A percentile compares a stretch with the other conserved stretches of the same genome.
Evolutionary conservation across 768 basidiomycete genomes (phyloP).

Genomic region (Naganishia antarctica): DNA sequence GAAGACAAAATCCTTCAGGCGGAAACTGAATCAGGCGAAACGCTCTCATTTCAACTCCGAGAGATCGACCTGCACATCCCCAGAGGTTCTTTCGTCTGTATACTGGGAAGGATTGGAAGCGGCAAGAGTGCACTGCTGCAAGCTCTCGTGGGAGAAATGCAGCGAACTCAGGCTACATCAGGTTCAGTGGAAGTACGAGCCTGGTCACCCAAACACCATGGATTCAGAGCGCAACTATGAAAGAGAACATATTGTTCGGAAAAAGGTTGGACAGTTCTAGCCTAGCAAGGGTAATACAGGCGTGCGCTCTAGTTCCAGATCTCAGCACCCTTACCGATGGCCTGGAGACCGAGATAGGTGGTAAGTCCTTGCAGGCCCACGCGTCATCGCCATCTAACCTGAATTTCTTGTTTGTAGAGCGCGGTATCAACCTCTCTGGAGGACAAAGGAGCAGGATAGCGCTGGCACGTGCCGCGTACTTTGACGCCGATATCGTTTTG

Average conservation of each 20-base stretch:
- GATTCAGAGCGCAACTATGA: constrained; percentile 45
- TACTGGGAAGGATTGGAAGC: constrained; percentile 44
- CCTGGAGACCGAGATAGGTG: constrained; percentile 35
- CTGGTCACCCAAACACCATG: constrained; percentile 47
- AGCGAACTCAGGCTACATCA: constrained; percentile 30
- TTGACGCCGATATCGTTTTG: constrained; percentile 37
- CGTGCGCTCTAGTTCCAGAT: constrained; percentile 39
- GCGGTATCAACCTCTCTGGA: constrained; percentile 54
- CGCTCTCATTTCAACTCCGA: constrained; percentile 54
- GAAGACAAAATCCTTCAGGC: not conserved
- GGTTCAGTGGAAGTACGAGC: constrained; percentile 39
- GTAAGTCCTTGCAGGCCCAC: not conserved
- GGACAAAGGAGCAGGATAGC: constrained; percentile 45
- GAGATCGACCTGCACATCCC: constrained; percentile 47
- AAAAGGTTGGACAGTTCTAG: constrained; percentile 30
- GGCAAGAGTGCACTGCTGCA: constrained; percentile 45
- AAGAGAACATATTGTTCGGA: constrained; percentile 46
- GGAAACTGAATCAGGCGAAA: not conserved
- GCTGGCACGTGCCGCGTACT: constrained; percentile 41
- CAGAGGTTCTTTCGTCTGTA: constrained; percentile 37
- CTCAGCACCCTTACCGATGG: constrained; percentile 37
- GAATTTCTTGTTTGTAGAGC: constrained; percentile 61
- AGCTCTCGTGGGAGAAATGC: constrained; percentile 45
- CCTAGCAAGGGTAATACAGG: constrained; percentile 36
- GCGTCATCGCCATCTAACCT: constrained; percentile 26